Evolutionary conservation across 2,329 filamentous ascomycete genomes (phyloP).

Genomic region (Lasiodiplodia hormozganensis): DNA sequence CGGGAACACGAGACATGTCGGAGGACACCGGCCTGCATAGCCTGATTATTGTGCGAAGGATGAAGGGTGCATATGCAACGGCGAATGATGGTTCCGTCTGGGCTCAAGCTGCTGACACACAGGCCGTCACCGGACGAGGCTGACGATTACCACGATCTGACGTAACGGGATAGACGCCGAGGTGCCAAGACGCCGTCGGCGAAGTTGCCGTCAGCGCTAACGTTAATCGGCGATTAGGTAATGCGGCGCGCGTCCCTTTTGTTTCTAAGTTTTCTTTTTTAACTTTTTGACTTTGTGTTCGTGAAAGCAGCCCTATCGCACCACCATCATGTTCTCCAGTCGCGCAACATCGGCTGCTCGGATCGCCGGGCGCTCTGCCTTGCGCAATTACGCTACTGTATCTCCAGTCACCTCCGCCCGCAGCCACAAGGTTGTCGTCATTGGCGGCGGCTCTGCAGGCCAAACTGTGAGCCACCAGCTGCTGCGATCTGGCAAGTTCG

Average conservation of each 20-base stretch:
- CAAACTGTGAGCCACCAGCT: slow-evolving; percentile 72
- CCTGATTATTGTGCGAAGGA: too few relatives aligned
- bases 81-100: too few relatives aligned
- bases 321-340: slow-evolving; percentile 19
- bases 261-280: neutral
- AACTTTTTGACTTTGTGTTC: neutral
- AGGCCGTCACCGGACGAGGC: too few relatives aligned
- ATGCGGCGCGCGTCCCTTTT: neutral
- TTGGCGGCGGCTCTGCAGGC: slow-evolving; percentile 72
- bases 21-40: too few relatives aligned
- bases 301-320: neutral
- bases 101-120: neutral
- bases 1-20: too few relatives aligned
- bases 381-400: slow-evolving; percentile 1
- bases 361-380: slow-evolving; percentile 13
- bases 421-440: slow-evolving; percentile 69
- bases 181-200: neutral
- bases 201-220: neutral
- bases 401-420: slow-evolving; percentile 41
- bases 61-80: too few relatives aligned
- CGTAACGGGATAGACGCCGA: neutral
- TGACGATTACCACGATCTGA: neutral
- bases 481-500: slow-evolving; percentile 64
- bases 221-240: neutral
- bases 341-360: slow-evolving; percentile 6